Percentiles rank a stretch among this genome's conserved stretches.
These are phyloP conservation scores for Lachnellula cervina DNA, from an alignment of 2,329 filamentous ascomycete species.

Conservation along the genomic window DNA sequence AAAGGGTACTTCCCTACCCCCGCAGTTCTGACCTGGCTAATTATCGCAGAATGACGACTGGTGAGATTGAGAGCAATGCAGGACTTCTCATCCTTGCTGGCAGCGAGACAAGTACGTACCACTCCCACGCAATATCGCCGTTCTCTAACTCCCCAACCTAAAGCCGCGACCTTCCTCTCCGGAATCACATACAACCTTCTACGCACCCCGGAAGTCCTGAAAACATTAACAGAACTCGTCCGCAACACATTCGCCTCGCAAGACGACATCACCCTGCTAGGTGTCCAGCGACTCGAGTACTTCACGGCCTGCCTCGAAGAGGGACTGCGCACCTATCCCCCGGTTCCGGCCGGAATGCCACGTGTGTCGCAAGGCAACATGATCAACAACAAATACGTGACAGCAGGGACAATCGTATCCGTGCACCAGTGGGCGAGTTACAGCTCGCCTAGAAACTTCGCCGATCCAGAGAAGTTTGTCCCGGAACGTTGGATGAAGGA, in stretches of 20 bases:
- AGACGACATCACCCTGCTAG: not conserved
- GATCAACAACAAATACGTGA: not conserved
- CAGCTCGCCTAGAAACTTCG: not conserved
- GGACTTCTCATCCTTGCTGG: constrained; percentile 30
- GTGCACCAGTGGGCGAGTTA: not conserved
- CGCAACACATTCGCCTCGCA: constrained; percentile 1
- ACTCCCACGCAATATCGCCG: not conserved
- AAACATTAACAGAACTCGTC: constrained; percentile 2
- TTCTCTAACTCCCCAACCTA: not conserved
- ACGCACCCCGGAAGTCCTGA: not conserved
- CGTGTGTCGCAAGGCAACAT: constrained; percentile 1
- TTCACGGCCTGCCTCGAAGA: constrained; percentile 36
- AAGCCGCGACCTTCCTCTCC: constrained; percentile 3
- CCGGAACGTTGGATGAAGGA: constrained; percentile 35
- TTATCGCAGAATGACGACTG: constrained; percentile 1
- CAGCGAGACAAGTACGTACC: constrained; percentile 27
- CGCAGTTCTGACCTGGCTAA: not conserved
- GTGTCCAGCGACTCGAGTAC: constrained; percentile 1
- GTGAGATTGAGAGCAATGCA: constrained; percentile 6
- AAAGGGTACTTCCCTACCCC: not conserved
- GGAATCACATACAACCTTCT: constrained; percentile 6
- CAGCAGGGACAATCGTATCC: constrained; percentile 16
- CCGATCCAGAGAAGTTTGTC: constrained; percentile 32
- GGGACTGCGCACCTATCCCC: constrained; percentile 2
- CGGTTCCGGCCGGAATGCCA: not conserved